These are phyloP conservation scores for Blepharisma japonicum DNA, from an alignment of 73 alveolate genomes.

Conservation along the genomic window DNA sequence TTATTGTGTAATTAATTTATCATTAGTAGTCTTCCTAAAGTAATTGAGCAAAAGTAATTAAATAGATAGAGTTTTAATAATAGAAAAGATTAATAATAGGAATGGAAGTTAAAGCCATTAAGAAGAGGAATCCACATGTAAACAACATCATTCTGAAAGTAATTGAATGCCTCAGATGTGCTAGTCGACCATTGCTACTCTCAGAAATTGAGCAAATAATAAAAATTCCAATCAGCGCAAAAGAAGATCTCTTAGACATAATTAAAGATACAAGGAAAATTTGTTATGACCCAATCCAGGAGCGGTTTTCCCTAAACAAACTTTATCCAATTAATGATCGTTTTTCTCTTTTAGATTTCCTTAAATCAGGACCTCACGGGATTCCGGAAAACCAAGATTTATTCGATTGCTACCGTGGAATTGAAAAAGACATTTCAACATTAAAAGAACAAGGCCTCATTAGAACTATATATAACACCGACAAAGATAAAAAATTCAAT, in stretches of 20 bases:
- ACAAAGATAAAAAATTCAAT: slow-evolving; percentile 18
- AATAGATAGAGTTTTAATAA: no score
- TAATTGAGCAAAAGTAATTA: no score
- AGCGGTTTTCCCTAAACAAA: background rate
- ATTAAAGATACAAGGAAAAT: slow-evolving; percentile 2
- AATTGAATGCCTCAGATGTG: slow-evolving; percentile 6
- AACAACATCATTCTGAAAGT: slow-evolving; percentile 17
- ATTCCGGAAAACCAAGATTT: slow-evolving; percentile 23
- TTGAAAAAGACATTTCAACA: background rate
- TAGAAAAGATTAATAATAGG: no score
- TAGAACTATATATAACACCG: background rate
- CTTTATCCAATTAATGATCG: background rate
- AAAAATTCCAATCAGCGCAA: background rate
- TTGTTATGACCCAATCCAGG: background rate
- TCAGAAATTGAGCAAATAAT: background rate
- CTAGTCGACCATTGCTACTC: background rate
- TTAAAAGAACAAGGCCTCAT: background rate
- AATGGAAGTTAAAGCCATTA: background rate
- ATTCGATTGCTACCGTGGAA: background rate
- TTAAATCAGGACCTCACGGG: background rate
- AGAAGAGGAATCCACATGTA: slow-evolving; percentile 21
- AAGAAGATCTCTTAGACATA: slow-evolving; percentile 10
- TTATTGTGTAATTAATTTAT: no score
- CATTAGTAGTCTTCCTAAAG: no score
- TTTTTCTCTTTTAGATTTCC: background rate